Evolutionary conservation across 345 rosid genomes (phyloP).

Genomic region (Raphanus raphanistrum): DNA sequence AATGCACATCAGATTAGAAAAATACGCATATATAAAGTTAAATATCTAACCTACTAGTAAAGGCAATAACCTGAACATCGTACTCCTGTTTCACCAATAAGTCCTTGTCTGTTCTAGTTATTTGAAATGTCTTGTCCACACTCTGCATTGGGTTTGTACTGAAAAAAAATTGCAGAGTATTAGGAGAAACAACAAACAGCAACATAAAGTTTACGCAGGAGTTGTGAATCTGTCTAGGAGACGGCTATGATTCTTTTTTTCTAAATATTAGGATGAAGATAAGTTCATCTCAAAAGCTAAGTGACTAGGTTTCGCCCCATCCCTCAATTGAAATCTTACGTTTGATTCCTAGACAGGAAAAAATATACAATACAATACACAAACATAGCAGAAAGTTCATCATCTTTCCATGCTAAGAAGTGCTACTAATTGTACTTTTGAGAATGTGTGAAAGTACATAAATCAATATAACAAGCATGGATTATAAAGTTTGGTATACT

Average conservation of each 20-base stretch:
- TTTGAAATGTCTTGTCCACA: slow-evolving; percentile 68
- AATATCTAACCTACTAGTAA: slow-evolving; percentile 8
- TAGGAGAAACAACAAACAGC: slow-evolving; percentile 14
- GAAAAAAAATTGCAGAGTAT: slow-evolving; percentile 32
- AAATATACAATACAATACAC: not conserved
- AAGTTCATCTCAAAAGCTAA: slow-evolving; percentile 4
- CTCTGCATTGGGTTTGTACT: slow-evolving; percentile 73
- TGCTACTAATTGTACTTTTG: not conserved
- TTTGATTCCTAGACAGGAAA: not conserved
- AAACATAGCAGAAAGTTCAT: slow-evolving; percentile 2
- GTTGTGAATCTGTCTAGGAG: slow-evolving; percentile 8
- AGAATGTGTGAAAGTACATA: not conserved
- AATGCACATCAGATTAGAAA: slow-evolving; percentile 21
- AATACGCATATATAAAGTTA: not conserved
- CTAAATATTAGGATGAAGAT: slow-evolving; percentile 10
- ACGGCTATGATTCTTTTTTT: not conserved
- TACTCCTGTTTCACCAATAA: slow-evolving; percentile 62
- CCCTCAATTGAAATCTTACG: slow-evolving; percentile 1
- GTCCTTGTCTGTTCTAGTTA: slow-evolving; percentile 70
- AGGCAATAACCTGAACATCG: slow-evolving; percentile 69
- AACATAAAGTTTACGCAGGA: not conserved
- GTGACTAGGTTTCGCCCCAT: slow-evolving; percentile 11
- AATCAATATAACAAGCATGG: not conserved
- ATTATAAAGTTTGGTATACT: slow-evolving; percentile 30
- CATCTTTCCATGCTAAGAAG: not conserved